Evolutionary conservation across 192 early-diverging fungal species (phyloP), one percentile per base, ranked within the genome.

Genomic region (Haplosporangium gracile): DNA sequence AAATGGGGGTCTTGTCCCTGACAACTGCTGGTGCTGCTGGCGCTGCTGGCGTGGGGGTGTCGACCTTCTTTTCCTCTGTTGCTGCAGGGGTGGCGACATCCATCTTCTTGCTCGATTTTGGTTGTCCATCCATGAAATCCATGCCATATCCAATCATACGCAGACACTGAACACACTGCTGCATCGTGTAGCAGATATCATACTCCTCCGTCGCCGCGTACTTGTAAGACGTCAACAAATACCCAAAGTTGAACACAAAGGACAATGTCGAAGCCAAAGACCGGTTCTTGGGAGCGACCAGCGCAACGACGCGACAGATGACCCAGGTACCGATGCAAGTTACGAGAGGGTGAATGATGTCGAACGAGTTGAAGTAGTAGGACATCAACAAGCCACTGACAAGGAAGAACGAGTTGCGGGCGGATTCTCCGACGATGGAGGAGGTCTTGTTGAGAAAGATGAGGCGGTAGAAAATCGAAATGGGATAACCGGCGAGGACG

Each of bases 71-170:
- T 32, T 72, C 47, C 45, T 68, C 53, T 6, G 26, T 32, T 24
- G 49, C 43, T 24, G 49, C 43, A 32, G 39, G 49, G 49, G 49
- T 20, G 18, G 49, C 29, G 34, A 36, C 65, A 20, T 80, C 72
- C n/a, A 65, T 38, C 36, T 63, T 47, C 68, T 77, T 87, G 40
- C 49, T 6, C 4, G 83, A 74, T 51, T 74, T 78, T n/a, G 76
- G 70, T n/a, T 80, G 78, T 16, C 93, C 93, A 79, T 94, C 93
- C 77, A 85, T 82, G 38, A 88, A 91, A 75, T 94, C 93, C 88
- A 94, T 90, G 32, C 88, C 89, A 63, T 93, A 90, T 2, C 92
- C 92, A 81, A 94, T 93, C 82, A 94, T 81, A 43, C 93, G 88
- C 49, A 94, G 79, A 72, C 91, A 93, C 24, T 93, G 89, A 8